phyloP scores from a whole-genome alignment of 2,329 filamentous ascomycete species.

The Plenodomus lindquistii region DNA sequence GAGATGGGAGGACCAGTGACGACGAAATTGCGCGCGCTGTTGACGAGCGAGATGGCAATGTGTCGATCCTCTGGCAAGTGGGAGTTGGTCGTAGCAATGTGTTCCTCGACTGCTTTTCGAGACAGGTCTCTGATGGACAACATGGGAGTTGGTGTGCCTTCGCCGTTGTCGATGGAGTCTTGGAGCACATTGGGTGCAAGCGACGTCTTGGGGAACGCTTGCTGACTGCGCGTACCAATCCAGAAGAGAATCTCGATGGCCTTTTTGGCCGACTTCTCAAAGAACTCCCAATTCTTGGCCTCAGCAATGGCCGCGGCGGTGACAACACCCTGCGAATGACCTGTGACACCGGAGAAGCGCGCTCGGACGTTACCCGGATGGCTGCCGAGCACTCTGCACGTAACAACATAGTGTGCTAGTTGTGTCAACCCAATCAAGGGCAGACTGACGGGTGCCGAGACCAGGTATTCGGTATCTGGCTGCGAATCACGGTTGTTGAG shows the following conservation, averaged over 20 bases:
- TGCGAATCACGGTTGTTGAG: slow-evolving; percentile 86
- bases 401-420: slow-evolving; percentile 92
- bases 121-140: slow-evolving; percentile 94
- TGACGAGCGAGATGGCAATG: slow-evolving; percentile 92
- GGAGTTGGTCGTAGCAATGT: slow-evolving; percentile 95
- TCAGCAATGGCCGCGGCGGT: slow-evolving; percentile 90
- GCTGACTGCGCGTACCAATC: slow-evolving; percentile 96
- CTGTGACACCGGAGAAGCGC: slow-evolving; percentile 83
- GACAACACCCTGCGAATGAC: slow-evolving; percentile 95
- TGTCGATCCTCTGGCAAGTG: slow-evolving; percentile 91
- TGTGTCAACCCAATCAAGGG: slow-evolving; percentile 96
- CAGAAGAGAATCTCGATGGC: slow-evolving; percentile 95
- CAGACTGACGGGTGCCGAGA: slow-evolving; percentile 68
- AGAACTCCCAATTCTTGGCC: slow-evolving; percentile 91
- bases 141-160: slow-evolving; percentile 97
- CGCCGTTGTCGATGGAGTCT: slow-evolving; percentile 90
- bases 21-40: slow-evolving; percentile 95
- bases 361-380: slow-evolving; percentile 87
- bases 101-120: slow-evolving; percentile 85
- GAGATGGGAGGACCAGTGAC: slow-evolving; percentile 96
- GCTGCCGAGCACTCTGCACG: slow-evolving; percentile 86
- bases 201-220: slow-evolving; percentile 94
- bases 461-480: slow-evolving; percentile 82
- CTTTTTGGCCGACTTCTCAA: slow-evolving; percentile 75
- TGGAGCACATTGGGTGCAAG: slow-evolving; percentile 87